Evolutionary conservation across 257 asterid genomes (phyloP).

Genomic region (Forsythia viridissima): DNA sequence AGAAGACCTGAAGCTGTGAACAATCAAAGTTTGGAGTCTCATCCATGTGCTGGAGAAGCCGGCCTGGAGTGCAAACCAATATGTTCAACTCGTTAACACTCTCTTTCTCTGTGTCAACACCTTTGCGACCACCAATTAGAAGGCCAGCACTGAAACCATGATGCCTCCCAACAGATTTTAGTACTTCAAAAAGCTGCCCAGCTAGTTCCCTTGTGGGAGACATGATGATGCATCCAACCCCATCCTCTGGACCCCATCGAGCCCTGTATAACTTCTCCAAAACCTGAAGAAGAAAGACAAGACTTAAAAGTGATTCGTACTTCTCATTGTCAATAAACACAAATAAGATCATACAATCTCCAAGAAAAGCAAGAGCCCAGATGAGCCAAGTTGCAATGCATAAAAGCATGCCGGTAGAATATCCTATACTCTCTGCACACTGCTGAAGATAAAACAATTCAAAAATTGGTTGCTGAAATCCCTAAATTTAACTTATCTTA

Average conservation of each 20-base stretch:
- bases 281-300: slow-evolving; percentile 43
- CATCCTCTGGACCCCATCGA: slow-evolving; percentile 97
- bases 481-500: neutral
- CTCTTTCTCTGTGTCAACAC: slow-evolving; percentile 84
- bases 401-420: neutral
- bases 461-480: neutral
- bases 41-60: slow-evolving; percentile 99
- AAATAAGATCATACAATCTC: neutral
- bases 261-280: slow-evolving; percentile 76
- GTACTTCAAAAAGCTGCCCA: slow-evolving; percentile 75
- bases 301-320: neutral
- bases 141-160: slow-evolving; percentile 97
- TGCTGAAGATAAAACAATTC: neutral
- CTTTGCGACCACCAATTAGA: slow-evolving; percentile 93
- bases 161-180: slow-evolving; percentile 73
- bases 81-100: slow-evolving; percentile 76
- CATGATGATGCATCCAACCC: slow-evolving; percentile 92
- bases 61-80: slow-evolving; percentile 95
- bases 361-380: neutral
- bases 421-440: neutral
- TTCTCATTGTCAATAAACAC: neutral
- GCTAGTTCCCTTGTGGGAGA: slow-evolving; percentile 97
- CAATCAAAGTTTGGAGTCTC: slow-evolving; percentile 96
- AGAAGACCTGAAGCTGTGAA: slow-evolving; percentile 85
- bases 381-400: neutral